These are phyloP conservation scores for Lagenaria siceraria DNA, from an alignment of 306 rosid genomes.

Conservation along the genomic window DNA sequence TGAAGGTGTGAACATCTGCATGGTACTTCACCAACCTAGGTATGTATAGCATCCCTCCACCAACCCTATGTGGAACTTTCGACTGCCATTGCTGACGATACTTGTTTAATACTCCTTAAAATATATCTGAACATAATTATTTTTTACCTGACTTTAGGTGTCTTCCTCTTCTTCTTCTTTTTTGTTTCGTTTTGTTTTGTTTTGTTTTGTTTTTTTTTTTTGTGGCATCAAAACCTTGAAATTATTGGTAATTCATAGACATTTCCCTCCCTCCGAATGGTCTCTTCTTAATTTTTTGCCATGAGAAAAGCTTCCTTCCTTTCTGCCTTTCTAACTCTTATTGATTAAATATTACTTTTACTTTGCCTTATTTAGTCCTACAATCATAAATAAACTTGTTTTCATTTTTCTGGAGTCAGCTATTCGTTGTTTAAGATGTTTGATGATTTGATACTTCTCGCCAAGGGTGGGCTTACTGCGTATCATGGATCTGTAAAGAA, in stretches of 20 bases:
- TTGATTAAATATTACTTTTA: background rate
- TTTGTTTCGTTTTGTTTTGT: too few relatives aligned
- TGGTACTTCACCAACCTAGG: conserved; percentile 91
- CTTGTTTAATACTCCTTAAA: background rate
- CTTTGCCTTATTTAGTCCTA: background rate
- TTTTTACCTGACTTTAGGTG: background rate
- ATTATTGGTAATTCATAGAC: background rate
- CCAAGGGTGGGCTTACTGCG: conserved; percentile 75
- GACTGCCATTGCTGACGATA: background rate
- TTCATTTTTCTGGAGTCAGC: conserved; percentile 30
- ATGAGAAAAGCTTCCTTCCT: background rate
- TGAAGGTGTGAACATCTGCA: conserved; percentile 70
- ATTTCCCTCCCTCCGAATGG: background rate
- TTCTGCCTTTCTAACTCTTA: background rate
- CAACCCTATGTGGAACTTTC: background rate
- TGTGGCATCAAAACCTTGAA: background rate
- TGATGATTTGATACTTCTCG: conserved; percentile 69
- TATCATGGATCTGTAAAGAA: conserved; percentile 72
- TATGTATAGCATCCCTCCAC: conserved; percentile 9
- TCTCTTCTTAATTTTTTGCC: background rate
- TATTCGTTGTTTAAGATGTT: conserved; percentile 70
- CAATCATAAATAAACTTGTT: background rate
- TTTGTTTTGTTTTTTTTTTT: too few relatives aligned
- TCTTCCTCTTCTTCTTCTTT: background rate
- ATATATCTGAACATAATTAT: background rate